phyloP scores from a whole-genome alignment of 2,329 filamentous ascomycete genomes.

The Colletotrichum musicola region DNA sequence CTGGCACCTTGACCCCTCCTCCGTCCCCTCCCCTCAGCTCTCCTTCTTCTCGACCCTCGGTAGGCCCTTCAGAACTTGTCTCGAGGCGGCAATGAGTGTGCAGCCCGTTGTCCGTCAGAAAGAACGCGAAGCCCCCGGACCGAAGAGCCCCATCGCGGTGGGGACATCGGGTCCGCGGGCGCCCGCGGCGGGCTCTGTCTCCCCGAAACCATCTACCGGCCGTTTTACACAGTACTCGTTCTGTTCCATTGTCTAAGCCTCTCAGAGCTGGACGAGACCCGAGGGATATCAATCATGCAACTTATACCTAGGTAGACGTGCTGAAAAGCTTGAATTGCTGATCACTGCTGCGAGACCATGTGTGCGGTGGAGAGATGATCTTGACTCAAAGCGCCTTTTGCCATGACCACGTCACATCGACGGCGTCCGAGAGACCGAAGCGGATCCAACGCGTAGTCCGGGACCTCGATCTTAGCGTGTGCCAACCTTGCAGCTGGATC shows the following conservation, averaged over 20 bases:
- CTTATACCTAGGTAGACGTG: background rate
- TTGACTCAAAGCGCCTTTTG: background rate
- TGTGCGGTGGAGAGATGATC: background rate
- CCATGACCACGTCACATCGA: constrained; percentile 32
- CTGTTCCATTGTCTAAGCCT: background rate
- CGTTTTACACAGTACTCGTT: background rate
- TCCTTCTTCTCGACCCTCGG: background rate
- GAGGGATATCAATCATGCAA: background rate
- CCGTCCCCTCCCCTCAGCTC: background rate
- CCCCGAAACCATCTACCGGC: background rate
- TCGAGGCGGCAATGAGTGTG: background rate
- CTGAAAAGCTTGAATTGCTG: background rate
- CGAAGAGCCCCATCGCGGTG: constrained; percentile 2
- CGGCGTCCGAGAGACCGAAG: constrained; percentile 33
- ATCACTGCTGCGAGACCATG: background rate
- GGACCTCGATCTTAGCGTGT: constrained; percentile 24
- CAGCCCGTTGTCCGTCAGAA: constrained; percentile 1
- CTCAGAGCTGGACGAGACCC: too few species aligned
- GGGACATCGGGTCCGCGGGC: constrained; percentile 30
- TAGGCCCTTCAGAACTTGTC: background rate
- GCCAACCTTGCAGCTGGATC: constrained; percentile 24
- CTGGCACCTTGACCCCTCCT: background rate
- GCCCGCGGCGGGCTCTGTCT: constrained; percentile 7
- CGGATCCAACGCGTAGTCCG: constrained; percentile 30
- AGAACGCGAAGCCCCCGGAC: constrained; percentile 13